Conservation (phyloP, 306 rosid genomes). For the Castanopsis chinensis region DNA sequence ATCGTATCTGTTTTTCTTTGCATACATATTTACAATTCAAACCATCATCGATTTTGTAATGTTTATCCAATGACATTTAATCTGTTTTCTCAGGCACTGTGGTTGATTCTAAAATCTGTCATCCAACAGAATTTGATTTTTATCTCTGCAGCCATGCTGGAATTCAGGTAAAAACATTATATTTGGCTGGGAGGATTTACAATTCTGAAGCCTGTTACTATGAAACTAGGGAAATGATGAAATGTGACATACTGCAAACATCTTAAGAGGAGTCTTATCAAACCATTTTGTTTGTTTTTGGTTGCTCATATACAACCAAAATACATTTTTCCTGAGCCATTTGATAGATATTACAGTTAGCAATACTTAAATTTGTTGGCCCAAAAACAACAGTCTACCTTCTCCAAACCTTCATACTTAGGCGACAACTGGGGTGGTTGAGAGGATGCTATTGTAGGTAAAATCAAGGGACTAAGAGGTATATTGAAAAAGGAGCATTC, state of each 20-base stretch:
- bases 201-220: not conserved
- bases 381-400: not conserved
- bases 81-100: conserved; percentile 65
- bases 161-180: conserved; percentile 53
- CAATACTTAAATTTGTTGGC: not conserved
- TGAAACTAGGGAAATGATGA: not conserved
- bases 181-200: not conserved
- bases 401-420: not conserved
- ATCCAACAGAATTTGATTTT: conserved; percentile 89
- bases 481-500: not conserved
- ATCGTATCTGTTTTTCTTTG: not conserved
- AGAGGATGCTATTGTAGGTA: not conserved
- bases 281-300: not conserved
- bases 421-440: not conserved
- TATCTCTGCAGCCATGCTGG: conserved; percentile 98
- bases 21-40: not conserved
- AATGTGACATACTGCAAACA: not conserved
- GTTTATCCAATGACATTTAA: not conserved
- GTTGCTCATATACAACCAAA: not conserved
- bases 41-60: conserved; percentile 2
- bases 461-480: not conserved
- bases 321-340: not conserved
- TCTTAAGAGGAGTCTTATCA: not conserved
- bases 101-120: conserved; percentile 84
- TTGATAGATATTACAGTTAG: not conserved